phyloP scores from a whole-genome alignment of 140 eudicot genomes.

The Senecio squalidus region DNA sequence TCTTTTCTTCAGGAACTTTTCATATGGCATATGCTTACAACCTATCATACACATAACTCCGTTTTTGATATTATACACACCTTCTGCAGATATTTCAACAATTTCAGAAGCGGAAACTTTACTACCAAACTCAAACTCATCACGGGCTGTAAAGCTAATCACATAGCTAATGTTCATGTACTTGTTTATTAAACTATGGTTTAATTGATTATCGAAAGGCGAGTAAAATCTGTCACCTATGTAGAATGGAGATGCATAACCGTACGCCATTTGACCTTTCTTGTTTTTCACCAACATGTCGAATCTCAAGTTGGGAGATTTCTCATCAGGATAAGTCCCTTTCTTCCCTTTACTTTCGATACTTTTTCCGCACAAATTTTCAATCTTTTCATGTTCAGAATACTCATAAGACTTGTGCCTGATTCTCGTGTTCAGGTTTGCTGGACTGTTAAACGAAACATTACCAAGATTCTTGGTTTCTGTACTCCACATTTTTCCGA shows the following conservation, averaged over 20 bases:
- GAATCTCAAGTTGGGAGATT: conserved; percentile 68
- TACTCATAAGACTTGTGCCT: conserved; percentile 46
- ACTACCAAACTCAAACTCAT: conserved; percentile 46
- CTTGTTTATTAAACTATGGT: conserved; percentile 14
- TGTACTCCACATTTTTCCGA: conserved; percentile 82
- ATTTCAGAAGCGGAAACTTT: conserved; percentile 14
- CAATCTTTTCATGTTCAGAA: conserved; percentile 37
- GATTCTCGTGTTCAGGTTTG: conserved; percentile 29
- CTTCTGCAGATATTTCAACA: conserved; percentile 76
- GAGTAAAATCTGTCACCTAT: conserved; percentile 40
- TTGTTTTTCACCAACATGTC: conserved; percentile 55
- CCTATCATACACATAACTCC: conserved; percentile 86
- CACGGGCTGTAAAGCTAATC: conserved; percentile 38
- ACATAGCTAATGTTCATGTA: conserved; percentile 57
- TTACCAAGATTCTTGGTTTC: conserved; percentile 43
- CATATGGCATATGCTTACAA: conserved; percentile 48
- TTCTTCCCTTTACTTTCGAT: conserved; percentile 26
- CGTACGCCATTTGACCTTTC: conserved; percentile 49
- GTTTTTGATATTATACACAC: conserved; percentile 48
- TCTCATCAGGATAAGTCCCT: conserved; percentile 50
- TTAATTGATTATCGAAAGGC: conserved; percentile 10
- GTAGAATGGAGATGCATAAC: conserved; percentile 71
- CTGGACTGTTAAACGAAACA: conserved; percentile 41
- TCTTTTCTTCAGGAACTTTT: conserved; percentile 22
- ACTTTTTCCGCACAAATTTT: conserved; percentile 31